Percentiles rank a stretch among this genome's conserved stretches.
These are phyloP conservation scores for Sarocladium brachiariae DNA, from an alignment of 2,329 filamentous ascomycete genomes.

Conservation along the genomic window DNA sequence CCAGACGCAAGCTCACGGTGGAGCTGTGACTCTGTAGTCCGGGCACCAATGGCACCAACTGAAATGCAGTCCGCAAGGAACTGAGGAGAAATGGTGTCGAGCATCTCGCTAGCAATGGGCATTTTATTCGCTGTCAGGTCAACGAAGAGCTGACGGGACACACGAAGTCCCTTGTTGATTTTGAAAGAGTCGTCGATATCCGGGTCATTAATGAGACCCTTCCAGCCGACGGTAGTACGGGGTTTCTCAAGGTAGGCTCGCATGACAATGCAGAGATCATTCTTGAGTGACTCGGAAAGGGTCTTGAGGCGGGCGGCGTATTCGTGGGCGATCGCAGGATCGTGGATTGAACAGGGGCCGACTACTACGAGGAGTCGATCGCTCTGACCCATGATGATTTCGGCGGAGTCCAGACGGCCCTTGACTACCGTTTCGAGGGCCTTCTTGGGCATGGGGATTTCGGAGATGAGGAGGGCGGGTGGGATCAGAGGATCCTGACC, in stretches of 20 bases:
- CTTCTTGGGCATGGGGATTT: slow-evolving; percentile 64
- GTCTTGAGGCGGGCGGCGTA: slow-evolving; percentile 76
- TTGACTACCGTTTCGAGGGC: slow-evolving; percentile 64
- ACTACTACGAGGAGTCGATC: slow-evolving; percentile 91
- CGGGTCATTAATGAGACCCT: slow-evolving; percentile 97
- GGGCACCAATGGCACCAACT: slow-evolving; percentile 88
- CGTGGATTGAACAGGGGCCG: slow-evolving; percentile 95
- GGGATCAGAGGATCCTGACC: slow-evolving; percentile 92
- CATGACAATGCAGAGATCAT: slow-evolving; percentile 91
- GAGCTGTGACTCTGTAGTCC: slow-evolving; percentile 93
- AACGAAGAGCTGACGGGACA: slow-evolving; percentile 88
- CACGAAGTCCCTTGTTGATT: slow-evolving; percentile 95
- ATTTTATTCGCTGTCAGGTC: slow-evolving; percentile 83
- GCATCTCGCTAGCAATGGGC: slow-evolving; percentile 96
- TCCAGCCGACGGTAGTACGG: slow-evolving; percentile 96
- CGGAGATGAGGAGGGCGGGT: slow-evolving; percentile 76
- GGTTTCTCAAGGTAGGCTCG: slow-evolving; percentile 98
- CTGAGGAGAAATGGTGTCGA: slow-evolving; percentile 97
- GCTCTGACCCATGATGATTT: slow-evolving; percentile 70
- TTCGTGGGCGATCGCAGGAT: slow-evolving; percentile 79
- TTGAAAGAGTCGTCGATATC: slow-evolving; percentile 96
- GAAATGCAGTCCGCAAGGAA: slow-evolving; percentile 95
- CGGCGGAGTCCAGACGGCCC: slow-evolving; percentile 60
- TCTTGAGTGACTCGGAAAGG: slow-evolving; percentile 70
- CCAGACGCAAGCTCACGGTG: slow-evolving; percentile 94